phyloP scores from a whole-genome alignment of 768 basidiomycete genomes.

The Pholiota microspora region DNA sequence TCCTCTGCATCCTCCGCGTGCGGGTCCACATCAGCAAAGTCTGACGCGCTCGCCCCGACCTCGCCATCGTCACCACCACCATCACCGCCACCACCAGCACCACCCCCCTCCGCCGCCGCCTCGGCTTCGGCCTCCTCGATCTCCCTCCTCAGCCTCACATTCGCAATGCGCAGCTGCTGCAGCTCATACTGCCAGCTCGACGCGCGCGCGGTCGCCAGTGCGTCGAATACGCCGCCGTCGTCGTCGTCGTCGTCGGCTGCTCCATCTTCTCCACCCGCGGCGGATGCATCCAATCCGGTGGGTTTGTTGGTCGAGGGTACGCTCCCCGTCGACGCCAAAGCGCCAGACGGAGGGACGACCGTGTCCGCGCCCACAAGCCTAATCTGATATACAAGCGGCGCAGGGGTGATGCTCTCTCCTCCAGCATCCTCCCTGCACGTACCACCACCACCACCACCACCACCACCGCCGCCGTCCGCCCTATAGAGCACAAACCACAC shows the following conservation, averaged over 20 bases:
- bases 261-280: background rate
- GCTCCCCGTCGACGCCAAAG: too few species aligned
- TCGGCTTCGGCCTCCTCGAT: slow-evolving; percentile 14
- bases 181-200: slow-evolving; percentile 95
- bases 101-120: background rate
- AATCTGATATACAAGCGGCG: slow-evolving; percentile 38
- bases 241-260: background rate
- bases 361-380: slow-evolving; percentile 25
- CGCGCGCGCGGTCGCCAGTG: slow-evolving; percentile 62
- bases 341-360: slow-evolving; percentile 5
- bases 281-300: background rate
- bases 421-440: background rate
- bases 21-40: too few species aligned
- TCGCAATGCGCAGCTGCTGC: slow-evolving; percentile 68
- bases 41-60: too few species aligned
- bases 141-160: slow-evolving; percentile 19
- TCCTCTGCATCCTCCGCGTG: too few species aligned
- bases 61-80: too few species aligned
- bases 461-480: slow-evolving; percentile 16
- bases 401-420: slow-evolving; percentile 27
- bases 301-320: too few species aligned
- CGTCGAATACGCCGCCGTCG: slow-evolving; percentile 52
- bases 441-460: slow-evolving; percentile 13
- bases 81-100: background rate
- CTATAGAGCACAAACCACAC: slow-evolving; percentile 29